phyloP scores from a whole-genome alignment of 495 filamentous ascomycete species.

The Astrothelium macrocarpum region DNA sequence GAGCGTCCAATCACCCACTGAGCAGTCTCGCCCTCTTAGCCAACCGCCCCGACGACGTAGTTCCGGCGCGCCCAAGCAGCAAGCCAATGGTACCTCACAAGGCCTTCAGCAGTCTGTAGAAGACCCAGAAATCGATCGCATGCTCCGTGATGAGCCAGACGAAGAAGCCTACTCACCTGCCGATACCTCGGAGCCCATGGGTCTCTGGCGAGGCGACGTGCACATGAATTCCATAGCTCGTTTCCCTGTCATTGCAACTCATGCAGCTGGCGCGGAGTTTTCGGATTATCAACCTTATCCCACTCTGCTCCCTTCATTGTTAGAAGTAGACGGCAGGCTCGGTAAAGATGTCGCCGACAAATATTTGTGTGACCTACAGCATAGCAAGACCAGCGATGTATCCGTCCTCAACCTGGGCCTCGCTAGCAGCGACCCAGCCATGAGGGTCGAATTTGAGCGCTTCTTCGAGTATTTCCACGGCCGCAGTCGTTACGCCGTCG shows the following conservation, averaged over 20 bases:
- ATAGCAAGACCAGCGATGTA: conserved; percentile 63
- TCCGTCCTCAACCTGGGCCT: conserved; percentile 45
- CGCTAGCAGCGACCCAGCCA: conserved; percentile 39
- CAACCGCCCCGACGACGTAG: conserved; percentile 40
- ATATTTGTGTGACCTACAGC: conserved; percentile 76
- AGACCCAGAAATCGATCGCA: conserved; percentile 83
- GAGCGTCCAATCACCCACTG: conserved; percentile 47
- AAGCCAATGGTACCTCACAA: conserved; percentile 32
- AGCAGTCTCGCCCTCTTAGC: conserved; percentile 22
- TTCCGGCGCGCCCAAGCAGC: conserved; percentile 36
- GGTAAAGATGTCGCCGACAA: conserved; percentile 68
- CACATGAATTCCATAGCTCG: conserved; percentile 64
- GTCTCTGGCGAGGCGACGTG: neutral
- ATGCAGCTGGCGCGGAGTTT: conserved; percentile 58
- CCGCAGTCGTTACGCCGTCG: conserved; percentile 71
- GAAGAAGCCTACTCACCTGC: conserved; percentile 77
- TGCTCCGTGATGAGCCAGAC: conserved; percentile 78
- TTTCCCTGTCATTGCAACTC: conserved; percentile 66
- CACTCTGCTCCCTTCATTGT: conserved; percentile 53
- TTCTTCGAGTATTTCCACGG: conserved; percentile 71
- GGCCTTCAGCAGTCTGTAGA: conserved; percentile 35
- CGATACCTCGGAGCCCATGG: conserved; percentile 41
- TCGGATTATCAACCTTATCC: conserved; percentile 48
- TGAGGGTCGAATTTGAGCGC: conserved; percentile 49
- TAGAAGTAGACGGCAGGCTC: conserved; percentile 78